A percentile compares a stretch with the other conserved stretches of the same genome.
These are phyloP conservation scores for Fagopyrum homotropicum DNA, from an alignment of 148 eudicot genomes.

Conservation along the genomic window DNA sequence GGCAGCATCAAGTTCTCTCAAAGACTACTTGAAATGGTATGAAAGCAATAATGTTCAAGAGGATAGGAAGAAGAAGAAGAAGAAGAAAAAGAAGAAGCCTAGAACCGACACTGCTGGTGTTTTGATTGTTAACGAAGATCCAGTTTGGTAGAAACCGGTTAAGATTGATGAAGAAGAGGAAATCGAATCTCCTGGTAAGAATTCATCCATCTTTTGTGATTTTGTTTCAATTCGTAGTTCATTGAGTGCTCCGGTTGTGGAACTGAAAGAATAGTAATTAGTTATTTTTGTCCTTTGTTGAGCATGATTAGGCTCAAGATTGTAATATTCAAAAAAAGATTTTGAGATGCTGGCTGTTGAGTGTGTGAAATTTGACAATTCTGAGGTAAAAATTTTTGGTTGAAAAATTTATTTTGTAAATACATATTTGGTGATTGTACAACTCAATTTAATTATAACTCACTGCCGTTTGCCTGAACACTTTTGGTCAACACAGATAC, in stretches of 20 bases:
- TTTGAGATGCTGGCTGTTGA: neutral
- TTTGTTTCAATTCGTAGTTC: neutral
- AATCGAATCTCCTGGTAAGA: constrained; percentile 66
- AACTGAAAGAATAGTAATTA: neutral
- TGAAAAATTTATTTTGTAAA: neutral
- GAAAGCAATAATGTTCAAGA: constrained; percentile 29
- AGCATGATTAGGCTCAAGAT: neutral
- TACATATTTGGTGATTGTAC: neutral
- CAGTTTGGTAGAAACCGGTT: constrained; percentile 85
- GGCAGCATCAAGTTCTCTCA: constrained; percentile 37
- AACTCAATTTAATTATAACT: neutral
- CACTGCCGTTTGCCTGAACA: too few species aligned
- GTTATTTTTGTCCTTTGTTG: neutral
- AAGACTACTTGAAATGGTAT: constrained; percentile 78
- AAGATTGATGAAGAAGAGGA: constrained; percentile 62
- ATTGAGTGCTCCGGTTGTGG: neutral
- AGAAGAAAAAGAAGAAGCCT: constrained; percentile 35
- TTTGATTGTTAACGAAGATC: constrained; percentile 81
- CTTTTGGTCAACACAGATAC: neutral
- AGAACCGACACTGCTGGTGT: constrained; percentile 48
- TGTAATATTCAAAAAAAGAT: neutral
- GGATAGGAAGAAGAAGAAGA: constrained; percentile 62
- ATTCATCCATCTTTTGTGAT: neutral
- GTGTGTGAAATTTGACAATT: neutral
- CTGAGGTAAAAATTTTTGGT: neutral